Conservation (phyloP, 352 stramenopile genomes). For the Phytophthora crassamura region DNA sequence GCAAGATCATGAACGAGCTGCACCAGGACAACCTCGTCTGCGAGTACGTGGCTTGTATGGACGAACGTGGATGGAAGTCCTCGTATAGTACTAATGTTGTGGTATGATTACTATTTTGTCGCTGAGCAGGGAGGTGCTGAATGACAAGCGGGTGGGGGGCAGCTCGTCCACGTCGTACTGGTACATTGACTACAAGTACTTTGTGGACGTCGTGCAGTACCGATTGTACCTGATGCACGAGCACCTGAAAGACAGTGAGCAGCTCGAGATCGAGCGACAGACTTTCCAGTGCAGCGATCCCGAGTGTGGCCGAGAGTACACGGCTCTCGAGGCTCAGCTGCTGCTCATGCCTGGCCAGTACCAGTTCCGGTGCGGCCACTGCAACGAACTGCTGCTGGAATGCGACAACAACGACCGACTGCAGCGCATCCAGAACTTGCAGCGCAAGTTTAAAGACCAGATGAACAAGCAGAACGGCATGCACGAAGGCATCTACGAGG, state of each 20-base stretch:
- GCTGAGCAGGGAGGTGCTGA: constrained; percentile 75
- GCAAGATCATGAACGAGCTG: constrained; percentile 91
- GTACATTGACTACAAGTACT: constrained; percentile 95
- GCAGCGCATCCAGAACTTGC: constrained; percentile 72
- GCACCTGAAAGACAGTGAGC: constrained; percentile 85
- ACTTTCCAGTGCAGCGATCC: constrained; percentile 89
- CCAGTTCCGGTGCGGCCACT: constrained; percentile 88
- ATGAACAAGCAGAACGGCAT: constrained; percentile 88
- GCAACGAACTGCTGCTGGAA: constrained; percentile 85
- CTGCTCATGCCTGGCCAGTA: constrained; percentile 85
- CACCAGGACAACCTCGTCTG: constrained; percentile 88
- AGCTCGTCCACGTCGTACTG: constrained; percentile 90
- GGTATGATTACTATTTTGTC: constrained; percentile 3
- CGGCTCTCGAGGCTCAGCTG: constrained; percentile 81
- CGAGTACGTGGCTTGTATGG: constrained; percentile 76
- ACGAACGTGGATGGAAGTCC: too few relatives aligned
- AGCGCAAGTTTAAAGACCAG: constrained; percentile 90
- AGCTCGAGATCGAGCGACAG: constrained; percentile 88
- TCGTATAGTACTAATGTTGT: background rate
- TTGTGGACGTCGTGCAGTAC: constrained; percentile 90
- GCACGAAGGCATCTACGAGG: constrained; percentile 89
- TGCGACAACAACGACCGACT: constrained; percentile 90
- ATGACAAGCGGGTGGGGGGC: constrained; percentile 85
- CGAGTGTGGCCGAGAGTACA: constrained; percentile 89
- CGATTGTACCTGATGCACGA: constrained; percentile 90